phyloP scores from a whole-genome alignment of 75 land plant species.

The Selaginella tamariscina region DNA sequence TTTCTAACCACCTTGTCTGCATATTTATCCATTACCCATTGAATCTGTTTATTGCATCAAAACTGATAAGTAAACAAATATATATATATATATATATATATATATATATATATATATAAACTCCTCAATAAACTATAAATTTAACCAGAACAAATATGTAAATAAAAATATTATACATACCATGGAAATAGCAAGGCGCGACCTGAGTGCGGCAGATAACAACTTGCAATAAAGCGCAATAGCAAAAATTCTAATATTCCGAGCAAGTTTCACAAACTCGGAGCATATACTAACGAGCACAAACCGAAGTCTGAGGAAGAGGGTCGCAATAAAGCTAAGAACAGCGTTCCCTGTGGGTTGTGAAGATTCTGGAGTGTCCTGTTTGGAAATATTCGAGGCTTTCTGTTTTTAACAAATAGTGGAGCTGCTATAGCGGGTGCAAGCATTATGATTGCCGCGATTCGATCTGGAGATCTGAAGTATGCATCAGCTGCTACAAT shows the following conservation, averaged over 20 bases:
- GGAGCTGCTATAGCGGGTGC: conserved; percentile 90
- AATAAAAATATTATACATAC: not conserved
- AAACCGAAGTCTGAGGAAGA: not conserved
- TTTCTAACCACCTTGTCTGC: conserved; percentile 42
- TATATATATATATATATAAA: no score
- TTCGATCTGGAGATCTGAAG: conserved; percentile 76
- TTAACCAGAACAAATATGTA: no score
- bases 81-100: no score
- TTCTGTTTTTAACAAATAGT: conserved; percentile 17
- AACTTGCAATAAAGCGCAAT: not conserved
- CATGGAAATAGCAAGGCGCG: not conserved
- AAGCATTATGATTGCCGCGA: conserved; percentile 78
- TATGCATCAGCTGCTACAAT: conserved; percentile 69
- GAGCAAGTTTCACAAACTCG: no score
- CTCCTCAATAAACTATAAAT: no score
- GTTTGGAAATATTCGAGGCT: conserved; percentile 8
- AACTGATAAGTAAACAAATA: not conserved
- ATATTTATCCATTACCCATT: conserved; percentile 58
- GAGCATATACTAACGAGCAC: no score
- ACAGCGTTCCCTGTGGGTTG: no score
- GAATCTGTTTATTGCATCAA: conserved; percentile 30
- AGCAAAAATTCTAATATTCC: not conserved
- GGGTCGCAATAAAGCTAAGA: not conserved
- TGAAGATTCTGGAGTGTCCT: no score
- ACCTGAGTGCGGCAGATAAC: not conserved